Evolutionary conservation across 768 basidiomycete genomes (phyloP), one percentile per base, ranked within the genome.

Genomic region (Phylloporus arenicola): DNA sequence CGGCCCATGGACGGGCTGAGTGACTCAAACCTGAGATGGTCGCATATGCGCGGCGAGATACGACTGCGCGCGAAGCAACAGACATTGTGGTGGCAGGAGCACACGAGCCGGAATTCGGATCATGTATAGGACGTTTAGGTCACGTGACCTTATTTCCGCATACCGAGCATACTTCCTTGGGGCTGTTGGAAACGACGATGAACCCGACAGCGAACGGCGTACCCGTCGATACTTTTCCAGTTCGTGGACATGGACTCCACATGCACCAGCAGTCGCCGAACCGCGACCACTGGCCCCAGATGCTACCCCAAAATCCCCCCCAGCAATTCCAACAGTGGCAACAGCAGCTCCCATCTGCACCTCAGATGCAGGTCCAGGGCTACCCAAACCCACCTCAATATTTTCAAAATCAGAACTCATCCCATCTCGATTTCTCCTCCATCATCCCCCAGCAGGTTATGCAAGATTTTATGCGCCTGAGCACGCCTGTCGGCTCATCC

Each of bases 1-100:
- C 82, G 1, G 88, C 89, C 54, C 78, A 81, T 22, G 78, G 64
- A 17, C 77, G 75, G 19, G 83, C 84, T 11, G 74, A 54, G 13
- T 79, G 69, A 54, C 73, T 79, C 48, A 91, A 69, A 3, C 79
- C 74, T 22, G 76, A 63, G 0, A 72, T 61, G 0, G 82, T 78
- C 5, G 77, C 73, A 37, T 79, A 72, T 47, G 83, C 60, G 27
- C 61, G 62, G 48, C 61, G 57, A 34, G 47, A 43, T 5, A 47
- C 41, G 29, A 56, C 37, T 8, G 57, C 25, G 22, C 60, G 63
- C 6, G 48, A 42, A 5, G 37, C 34, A 30, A 59, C 47, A 11
- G 62, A 57, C 68, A 68, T 70, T 44, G 43, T 51, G 33, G 39
- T 45, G 37, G 27, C 27, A 2, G 37, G 35, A 34, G 14, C 16